phyloP scores from a whole-genome alignment of 768 basidiomycete genomes.

The Russula dissimulans region DNA sequence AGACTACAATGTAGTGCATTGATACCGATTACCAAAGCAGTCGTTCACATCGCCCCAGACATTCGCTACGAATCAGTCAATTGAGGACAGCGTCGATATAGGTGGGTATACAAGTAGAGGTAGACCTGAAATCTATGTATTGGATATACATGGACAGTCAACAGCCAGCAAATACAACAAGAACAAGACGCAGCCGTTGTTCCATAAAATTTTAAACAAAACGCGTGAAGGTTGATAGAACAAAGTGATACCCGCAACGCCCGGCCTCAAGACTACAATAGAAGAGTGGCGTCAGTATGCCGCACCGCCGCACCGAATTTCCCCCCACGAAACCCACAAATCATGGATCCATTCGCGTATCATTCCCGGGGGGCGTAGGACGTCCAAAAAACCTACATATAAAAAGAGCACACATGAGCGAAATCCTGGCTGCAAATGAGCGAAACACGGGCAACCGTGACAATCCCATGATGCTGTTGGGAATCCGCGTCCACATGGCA shows the following conservation, averaged over 20 bases:
- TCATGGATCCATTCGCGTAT: neutral
- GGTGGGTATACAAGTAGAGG: too few species aligned
- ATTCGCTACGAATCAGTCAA: too few species aligned
- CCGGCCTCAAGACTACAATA: neutral
- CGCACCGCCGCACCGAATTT: too few species aligned
- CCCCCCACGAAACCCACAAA: neutral
- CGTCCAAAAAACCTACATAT: constrained; percentile 4
- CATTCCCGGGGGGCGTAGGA: neutral
- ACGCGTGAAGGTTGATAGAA: neutral
- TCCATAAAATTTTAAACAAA: neutral
- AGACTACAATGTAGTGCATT: too few species aligned
- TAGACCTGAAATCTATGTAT: too few species aligned
- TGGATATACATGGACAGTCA: neutral
- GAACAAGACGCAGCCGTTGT: neutral
- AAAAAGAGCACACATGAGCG: neutral
- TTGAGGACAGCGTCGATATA: too few species aligned
- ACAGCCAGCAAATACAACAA: neutral
- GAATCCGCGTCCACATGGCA: neutral
- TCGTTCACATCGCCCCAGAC: too few species aligned
- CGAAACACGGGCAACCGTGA: neutral
- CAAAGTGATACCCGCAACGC: neutral
- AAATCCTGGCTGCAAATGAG: neutral
- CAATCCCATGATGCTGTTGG: neutral
- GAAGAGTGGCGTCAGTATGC: too few species aligned
- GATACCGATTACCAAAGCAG: too few species aligned